Conservation (phyloP, 2,329 filamentous ascomycete species). For the Graphiopsis chlorocephala region DNA sequence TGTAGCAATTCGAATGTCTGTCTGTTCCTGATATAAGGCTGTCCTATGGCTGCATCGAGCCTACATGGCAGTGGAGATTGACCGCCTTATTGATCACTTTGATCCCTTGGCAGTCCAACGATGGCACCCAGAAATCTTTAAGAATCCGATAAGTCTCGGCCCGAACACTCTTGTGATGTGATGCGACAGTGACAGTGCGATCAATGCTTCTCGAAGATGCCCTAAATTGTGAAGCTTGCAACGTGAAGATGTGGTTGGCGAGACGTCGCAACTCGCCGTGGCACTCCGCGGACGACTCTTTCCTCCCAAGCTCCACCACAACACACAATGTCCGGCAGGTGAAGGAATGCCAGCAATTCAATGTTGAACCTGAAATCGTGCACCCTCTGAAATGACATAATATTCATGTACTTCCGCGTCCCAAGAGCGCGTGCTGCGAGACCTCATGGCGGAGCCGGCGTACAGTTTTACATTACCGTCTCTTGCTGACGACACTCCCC, state of each 20-base stretch:
- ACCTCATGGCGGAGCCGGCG: constrained; percentile 4
- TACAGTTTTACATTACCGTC: constrained; percentile 75
- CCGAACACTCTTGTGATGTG: neutral
- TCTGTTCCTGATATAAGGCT: neutral
- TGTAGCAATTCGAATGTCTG: neutral
- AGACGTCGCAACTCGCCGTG: neutral
- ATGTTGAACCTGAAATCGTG: neutral
- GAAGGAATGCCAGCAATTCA: neutral
- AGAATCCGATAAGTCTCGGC: neutral
- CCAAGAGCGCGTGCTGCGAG: neutral
- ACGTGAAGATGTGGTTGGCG: neutral
- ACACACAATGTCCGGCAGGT: neutral
- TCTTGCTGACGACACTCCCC: constrained; percentile 69
- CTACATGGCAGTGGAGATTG: neutral
- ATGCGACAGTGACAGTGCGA: neutral
- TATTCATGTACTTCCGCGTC: neutral
- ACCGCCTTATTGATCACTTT: neutral
- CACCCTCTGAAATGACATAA: neutral
- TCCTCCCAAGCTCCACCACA: neutral
- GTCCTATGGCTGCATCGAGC: neutral
- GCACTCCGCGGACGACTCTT: neutral
- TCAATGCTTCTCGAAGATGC: neutral
- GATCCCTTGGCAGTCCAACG: neutral
- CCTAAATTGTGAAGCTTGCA: neutral
- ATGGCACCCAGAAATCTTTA: neutral